Percentiles rank a stretch among this genome's conserved stretches.
Conservation (phyloP, 306 rosid genomes). For the Vigna nakashimae region DNA sequence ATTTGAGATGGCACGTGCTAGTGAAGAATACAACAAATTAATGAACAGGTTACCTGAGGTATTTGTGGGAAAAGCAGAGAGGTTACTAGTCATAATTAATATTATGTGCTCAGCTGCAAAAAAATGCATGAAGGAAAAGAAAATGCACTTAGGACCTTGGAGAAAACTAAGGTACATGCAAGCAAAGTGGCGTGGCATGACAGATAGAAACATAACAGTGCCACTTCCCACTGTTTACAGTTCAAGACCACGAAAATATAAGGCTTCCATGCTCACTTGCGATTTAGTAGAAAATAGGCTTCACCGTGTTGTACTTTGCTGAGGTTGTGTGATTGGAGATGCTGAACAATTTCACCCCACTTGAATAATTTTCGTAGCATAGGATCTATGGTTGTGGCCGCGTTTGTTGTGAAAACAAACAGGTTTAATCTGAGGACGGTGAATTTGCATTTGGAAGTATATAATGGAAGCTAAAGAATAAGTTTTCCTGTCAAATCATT, state of each 20-base stretch:
- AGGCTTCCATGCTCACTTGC: constrained; percentile 75
- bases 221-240: constrained; percentile 46
- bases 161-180: constrained; percentile 82
- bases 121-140: constrained; percentile 86
- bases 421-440: no score
- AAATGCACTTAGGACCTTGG: constrained; percentile 89
- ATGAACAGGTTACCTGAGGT: constrained; percentile 65
- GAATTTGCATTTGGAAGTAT: no score
- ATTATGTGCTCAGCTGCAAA: constrained; percentile 76
- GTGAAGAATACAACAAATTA: constrained; percentile 67
- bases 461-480: no score
- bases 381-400: no score
- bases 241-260: constrained; percentile 49
- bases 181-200: constrained; percentile 79
- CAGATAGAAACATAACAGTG: constrained; percentile 47
- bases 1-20: constrained; percentile 82
- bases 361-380: no score
- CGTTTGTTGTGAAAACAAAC: no score
- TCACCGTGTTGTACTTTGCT: constrained; percentile 25
- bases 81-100: constrained; percentile 54
- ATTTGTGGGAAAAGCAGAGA: constrained; percentile 75
- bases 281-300: constrained; percentile 60
- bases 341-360: no score
- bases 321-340: no score
- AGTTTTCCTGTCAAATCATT: no score